A percentile compares a stretch with the other conserved stretches of the same genome.
phyloP scores from a whole-genome alignment of 441 rosid species.

The California macrophylla region DNA sequence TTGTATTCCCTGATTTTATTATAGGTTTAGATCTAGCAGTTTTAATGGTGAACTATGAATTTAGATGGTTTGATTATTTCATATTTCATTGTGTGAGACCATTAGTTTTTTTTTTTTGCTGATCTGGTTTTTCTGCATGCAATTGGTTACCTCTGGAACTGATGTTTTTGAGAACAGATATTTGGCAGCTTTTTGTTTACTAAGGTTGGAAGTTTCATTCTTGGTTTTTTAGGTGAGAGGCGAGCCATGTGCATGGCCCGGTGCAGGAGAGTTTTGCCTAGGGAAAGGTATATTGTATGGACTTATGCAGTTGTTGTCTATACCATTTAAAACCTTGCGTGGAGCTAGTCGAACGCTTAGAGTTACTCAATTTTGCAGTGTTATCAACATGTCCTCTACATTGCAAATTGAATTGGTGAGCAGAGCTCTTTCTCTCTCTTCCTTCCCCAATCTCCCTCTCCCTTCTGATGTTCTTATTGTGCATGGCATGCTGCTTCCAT shows the following conservation, averaged over 20 bases:
- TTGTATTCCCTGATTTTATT: not conserved
- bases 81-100: not conserved
- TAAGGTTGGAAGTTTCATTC: constrained; percentile 9
- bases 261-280: constrained; percentile 64
- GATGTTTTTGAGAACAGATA: not conserved
- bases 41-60: not conserved
- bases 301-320: constrained; percentile 55
- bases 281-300: constrained; percentile 79
- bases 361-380: constrained; percentile 79
- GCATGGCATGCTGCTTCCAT: not conserved
- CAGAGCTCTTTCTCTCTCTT: not conserved
- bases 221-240: constrained; percentile 37
- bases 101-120: not conserved
- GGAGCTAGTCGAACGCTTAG: constrained; percentile 81
- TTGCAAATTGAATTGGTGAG: constrained; percentile 82
- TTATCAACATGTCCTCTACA: constrained; percentile 55
- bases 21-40: not conserved
- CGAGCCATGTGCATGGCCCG: constrained; percentile 56
- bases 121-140: not conserved
- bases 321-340: constrained; percentile 76
- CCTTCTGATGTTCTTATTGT: not conserved
- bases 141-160: not conserved
- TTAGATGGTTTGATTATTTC: not conserved
- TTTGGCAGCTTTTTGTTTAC: not conserved
- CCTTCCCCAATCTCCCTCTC: not conserved